phyloP scores from a whole-genome alignment of 2,329 filamentous ascomycete genomes.

The Penicillium sp. region DNA sequence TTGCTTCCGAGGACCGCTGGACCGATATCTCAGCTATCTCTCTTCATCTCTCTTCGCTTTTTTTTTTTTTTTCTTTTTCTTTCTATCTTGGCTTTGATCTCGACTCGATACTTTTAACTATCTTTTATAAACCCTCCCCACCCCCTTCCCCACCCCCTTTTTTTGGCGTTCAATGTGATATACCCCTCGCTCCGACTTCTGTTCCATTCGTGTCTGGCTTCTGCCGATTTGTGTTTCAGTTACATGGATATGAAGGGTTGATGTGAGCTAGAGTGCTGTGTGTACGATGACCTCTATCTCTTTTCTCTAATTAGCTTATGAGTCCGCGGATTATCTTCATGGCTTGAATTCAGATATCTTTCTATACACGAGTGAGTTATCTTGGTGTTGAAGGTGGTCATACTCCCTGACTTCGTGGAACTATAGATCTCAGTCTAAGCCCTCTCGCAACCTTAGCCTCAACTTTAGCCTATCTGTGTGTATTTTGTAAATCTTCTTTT shows the following conservation, averaged over 20 bases:
- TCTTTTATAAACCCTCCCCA: constrained; percentile 2
- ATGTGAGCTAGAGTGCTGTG: constrained; percentile 7
- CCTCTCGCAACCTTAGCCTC: too few species aligned
- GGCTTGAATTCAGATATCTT: constrained; percentile 4
- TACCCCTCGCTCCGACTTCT: constrained; percentile 36
- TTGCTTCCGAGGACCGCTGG: not conserved
- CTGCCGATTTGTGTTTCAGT: constrained; percentile 20
- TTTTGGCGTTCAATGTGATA: constrained; percentile 41
- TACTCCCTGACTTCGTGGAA: constrained; percentile 2
- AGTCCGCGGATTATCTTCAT: constrained; percentile 2
- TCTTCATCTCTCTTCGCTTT: not conserved
- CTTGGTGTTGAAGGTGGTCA: constrained; percentile 3
- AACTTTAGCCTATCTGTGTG: too few species aligned
- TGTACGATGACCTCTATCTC: constrained; percentile 12
- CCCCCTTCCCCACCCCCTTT: constrained; percentile 1
- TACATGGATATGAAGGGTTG: constrained; percentile 20
- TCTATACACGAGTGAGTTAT: constrained; percentile 1
- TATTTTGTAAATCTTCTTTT: too few species aligned
- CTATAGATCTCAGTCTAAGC: not conserved
- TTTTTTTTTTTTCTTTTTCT: too few species aligned
- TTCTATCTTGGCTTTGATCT: too few species aligned
- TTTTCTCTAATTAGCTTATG: constrained; percentile 7
- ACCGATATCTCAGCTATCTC: not conserved
- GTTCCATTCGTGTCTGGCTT: constrained; percentile 22
- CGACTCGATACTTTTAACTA: not conserved